These are phyloP conservation scores for Triticum urartu DNA, from an alignment of 176 grass and related monocot species.

Conservation along the genomic window DNA sequence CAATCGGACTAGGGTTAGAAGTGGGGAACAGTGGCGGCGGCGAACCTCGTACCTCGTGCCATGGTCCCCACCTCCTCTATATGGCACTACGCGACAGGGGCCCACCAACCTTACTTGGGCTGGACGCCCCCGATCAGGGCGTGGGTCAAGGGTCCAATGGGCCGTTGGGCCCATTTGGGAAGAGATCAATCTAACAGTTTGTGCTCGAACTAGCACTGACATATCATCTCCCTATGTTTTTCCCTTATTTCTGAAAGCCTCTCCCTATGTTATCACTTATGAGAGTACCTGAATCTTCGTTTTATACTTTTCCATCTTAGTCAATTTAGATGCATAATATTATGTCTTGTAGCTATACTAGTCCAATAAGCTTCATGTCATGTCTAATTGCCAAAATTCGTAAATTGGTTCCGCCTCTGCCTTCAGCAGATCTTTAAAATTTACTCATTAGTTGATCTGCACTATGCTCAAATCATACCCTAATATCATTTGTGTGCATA, in stretches of 20 bases:
- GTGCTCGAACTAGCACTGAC: constrained; percentile 5
- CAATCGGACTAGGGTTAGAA: too few species aligned
- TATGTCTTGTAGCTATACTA: background rate
- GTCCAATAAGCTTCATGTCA: background rate
- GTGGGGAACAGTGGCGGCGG: too few species aligned
- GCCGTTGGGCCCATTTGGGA: too few species aligned
- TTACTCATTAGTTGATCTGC: background rate
- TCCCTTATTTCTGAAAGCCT: background rate
- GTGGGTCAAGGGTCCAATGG: too few species aligned
- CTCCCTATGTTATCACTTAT: background rate
- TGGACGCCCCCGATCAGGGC: too few species aligned
- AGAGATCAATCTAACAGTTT: too few species aligned
- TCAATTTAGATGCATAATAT: background rate
- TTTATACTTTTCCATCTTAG: background rate
- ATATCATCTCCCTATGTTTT: background rate
- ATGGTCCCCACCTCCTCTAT: too few species aligned
- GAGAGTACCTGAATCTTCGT: background rate
- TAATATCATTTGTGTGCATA: background rate
- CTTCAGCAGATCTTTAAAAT: background rate
- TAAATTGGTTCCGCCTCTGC: background rate
- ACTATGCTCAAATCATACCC: background rate
- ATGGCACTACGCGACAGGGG: too few species aligned
- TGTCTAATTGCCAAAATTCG: background rate
- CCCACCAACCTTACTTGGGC: too few species aligned
- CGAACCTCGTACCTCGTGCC: too few species aligned